Evolutionary conservation across 1,284 basidiomycete genomes (phyloP).

Genomic region (Austroboletus novae-zelandiae): DNA sequence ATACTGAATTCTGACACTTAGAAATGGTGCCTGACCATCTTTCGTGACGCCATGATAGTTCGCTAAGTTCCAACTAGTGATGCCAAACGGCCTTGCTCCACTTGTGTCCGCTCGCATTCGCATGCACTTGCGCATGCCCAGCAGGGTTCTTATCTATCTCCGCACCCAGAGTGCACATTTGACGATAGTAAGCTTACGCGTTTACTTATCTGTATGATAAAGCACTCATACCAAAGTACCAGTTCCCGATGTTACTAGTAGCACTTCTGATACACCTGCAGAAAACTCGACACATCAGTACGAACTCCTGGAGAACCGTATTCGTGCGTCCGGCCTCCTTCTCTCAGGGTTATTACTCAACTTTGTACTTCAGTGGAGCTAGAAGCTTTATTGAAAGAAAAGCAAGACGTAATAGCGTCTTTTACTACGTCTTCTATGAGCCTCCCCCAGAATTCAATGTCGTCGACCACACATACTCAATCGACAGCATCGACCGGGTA

Average conservation of each 20-base stretch:
- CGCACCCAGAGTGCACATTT: constrained; percentile 63
- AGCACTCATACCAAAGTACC: neutral
- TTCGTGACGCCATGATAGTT: constrained; percentile 3
- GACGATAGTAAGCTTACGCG: constrained; percentile 48
- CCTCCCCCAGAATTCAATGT: constrained; percentile 1
- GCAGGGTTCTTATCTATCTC: constrained; percentile 49
- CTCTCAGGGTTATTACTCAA: neutral
- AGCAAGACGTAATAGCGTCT: constrained; percentile 24
- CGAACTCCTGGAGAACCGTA: constrained; percentile 62
- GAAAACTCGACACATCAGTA: constrained; percentile 57
- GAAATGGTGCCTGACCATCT: constrained; percentile 56
- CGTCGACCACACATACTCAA: neutral
- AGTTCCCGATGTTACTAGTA: constrained; percentile 6
- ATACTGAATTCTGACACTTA: constrained; percentile 21
- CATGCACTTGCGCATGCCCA: constrained; percentile 58
- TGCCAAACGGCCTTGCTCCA: constrained; percentile 68
- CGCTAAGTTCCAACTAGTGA: constrained; percentile 42
- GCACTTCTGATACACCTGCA: constrained; percentile 17
- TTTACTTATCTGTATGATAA: neutral
- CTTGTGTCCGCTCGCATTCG: constrained; percentile 60
- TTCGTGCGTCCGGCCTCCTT: constrained; percentile 45
- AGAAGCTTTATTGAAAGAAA: constrained; percentile 46
- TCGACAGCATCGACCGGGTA: neutral
- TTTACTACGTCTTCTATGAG: constrained; percentile 9
- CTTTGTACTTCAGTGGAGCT: constrained; percentile 51